phyloP scores from a whole-genome alignment of 306 rosid species.

The Cucumis hystrix region DNA sequence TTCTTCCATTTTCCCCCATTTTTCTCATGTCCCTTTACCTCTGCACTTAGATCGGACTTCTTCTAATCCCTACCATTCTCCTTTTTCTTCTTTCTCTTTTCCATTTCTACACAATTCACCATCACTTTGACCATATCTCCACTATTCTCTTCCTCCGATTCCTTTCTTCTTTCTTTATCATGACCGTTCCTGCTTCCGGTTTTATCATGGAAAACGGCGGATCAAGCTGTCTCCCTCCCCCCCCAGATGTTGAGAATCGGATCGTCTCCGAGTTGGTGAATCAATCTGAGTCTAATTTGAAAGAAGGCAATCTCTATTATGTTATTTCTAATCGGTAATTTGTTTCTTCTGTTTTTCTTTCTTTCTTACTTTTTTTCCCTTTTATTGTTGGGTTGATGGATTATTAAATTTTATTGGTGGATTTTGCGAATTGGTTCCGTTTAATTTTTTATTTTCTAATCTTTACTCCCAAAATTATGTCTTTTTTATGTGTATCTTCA shows the following conservation, averaged over 20 bases:
- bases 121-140: neutral
- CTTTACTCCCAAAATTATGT: too few relatives aligned
- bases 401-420: neutral
- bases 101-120: neutral
- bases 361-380: neutral
- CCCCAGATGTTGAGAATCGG: conserved; percentile 76
- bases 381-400: neutral
- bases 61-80: neutral
- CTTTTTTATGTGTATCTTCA: neutral
- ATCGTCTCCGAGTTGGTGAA: conserved; percentile 46
- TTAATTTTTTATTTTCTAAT: neutral
- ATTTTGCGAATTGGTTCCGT: neutral
- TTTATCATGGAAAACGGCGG: conserved; percentile 54
- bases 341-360: too few relatives aligned
- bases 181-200: conserved; percentile 73
- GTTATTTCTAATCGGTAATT: conserved; percentile 60
- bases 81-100: neutral
- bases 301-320: conserved; percentile 64
- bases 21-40: neutral
- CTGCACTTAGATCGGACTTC: neutral
- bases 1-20: conserved; percentile 3
- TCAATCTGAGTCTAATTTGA: conserved; percentile 66
- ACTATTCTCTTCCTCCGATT: neutral
- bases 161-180: neutral
- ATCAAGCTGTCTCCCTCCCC: conserved; percentile 45